Percentiles rank a stretch among this genome's conserved stretches.
These are phyloP conservation scores for Corynascus novoguineensis DNA, from an alignment of 495 filamentous ascomycete genomes.

Conservation along the genomic window DNA sequence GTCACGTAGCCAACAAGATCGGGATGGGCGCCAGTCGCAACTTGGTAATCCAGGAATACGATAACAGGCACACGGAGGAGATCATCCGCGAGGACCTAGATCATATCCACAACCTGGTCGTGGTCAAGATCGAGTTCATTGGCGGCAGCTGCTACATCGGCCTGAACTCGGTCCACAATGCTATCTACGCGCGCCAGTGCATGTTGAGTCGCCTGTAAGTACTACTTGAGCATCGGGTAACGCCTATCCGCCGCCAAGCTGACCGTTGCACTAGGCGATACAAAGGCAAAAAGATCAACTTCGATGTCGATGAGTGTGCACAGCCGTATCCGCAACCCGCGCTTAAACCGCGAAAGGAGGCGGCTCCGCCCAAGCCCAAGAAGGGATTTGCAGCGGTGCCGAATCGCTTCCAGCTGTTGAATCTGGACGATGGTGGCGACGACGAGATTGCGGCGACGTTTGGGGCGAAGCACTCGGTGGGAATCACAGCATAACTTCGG, in stretches of 20 bases:
- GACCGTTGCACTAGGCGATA: conserved; percentile 45
- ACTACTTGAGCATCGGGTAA: not conserved
- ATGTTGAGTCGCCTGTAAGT: conserved; percentile 64
- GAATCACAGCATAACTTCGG: conserved; percentile 22
- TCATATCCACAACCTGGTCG: conserved; percentile 72
- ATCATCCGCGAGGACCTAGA: conserved; percentile 68
- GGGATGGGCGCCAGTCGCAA: conserved; percentile 71
- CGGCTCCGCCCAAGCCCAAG: conserved; percentile 32
- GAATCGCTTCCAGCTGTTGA: conserved; percentile 64
- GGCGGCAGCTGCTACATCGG: conserved; percentile 57
- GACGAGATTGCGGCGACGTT: conserved; percentile 26
- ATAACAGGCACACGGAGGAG: conserved; percentile 55
- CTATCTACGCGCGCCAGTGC: conserved; percentile 68
- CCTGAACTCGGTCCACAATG: conserved; percentile 73
- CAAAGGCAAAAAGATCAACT: conserved; percentile 67
- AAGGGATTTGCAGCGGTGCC: conserved; percentile 31
- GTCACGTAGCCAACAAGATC: conserved; percentile 62
- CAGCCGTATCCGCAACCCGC: conserved; percentile 43
- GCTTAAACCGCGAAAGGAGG: conserved; percentile 31
- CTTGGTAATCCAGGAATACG: conserved; percentile 57
- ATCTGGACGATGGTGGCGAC: conserved; percentile 40
- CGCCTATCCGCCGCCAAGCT: not conserved
- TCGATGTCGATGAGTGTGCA: conserved; percentile 69
- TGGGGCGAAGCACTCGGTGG: conserved; percentile 24
- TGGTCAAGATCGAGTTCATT: conserved; percentile 60